Evolutionary conservation across 192 early-diverging fungal genomes (phyloP).

Genomic region (Backusella tuberculispora): DNA sequence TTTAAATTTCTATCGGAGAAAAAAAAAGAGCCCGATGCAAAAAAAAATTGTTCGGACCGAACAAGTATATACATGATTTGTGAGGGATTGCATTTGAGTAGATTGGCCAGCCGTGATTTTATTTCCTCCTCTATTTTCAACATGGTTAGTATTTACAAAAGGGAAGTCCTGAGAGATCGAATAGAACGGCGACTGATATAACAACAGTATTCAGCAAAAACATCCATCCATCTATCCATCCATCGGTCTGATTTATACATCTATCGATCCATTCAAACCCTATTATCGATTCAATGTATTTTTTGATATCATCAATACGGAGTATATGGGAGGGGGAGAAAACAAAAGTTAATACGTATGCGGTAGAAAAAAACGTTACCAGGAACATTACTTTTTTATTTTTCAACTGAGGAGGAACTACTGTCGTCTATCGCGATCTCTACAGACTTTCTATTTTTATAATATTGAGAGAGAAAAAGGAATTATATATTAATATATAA

Average conservation of each 20-base stretch:
- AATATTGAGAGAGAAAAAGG: not conserved
- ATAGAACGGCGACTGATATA: not conserved
- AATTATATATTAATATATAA: not conserved
- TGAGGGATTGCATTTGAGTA: not conserved
- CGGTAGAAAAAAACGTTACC: not conserved
- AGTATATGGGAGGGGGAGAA: not conserved
- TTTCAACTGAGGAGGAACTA: not conserved
- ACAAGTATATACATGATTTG: not conserved
- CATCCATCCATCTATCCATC: not conserved
- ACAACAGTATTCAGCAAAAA: not conserved
- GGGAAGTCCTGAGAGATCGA: slow-evolving; percentile 6
- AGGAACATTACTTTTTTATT: not conserved
- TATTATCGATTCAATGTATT: not conserved
- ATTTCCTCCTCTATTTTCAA: slow-evolving; percentile 22
- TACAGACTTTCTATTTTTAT: not conserved
- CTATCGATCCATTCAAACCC: not conserved
- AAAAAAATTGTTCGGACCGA: not conserved
- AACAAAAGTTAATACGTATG: too few relatives aligned
- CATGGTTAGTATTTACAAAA: slow-evolving; percentile 27
- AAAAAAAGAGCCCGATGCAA: too few relatives aligned
- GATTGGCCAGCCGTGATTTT: slow-evolving; percentile 1
- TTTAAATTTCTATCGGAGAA: too few relatives aligned
- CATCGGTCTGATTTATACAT: too few relatives aligned
- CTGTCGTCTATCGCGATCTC: not conserved
- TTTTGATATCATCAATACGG: not conserved